phyloP scores from a whole-genome alignment of 2,329 filamentous ascomycete species.

The Aspergillus fumigatiaffinis region DNA sequence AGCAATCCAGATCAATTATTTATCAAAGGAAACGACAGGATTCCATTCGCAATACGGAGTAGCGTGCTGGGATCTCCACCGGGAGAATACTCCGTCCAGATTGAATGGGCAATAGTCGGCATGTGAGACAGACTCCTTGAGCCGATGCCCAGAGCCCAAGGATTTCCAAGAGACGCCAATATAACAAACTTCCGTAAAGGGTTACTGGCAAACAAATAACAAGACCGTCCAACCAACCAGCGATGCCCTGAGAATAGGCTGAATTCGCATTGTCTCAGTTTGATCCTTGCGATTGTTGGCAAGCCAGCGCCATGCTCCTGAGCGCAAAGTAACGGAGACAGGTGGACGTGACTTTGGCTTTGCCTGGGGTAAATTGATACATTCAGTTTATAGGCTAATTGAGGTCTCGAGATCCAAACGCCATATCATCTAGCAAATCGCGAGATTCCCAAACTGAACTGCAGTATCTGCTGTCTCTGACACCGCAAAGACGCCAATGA shows the following conservation, averaged over 20 bases:
- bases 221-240: not conserved
- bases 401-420: not conserved
- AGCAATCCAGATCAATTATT: too few relatives aligned
- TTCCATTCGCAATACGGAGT: too few relatives aligned
- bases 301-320: too few relatives aligned
- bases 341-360: too few relatives aligned
- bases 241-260: not conserved
- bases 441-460: not conserved
- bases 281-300: too few relatives aligned
- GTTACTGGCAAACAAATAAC: not conserved
- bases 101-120: not conserved
- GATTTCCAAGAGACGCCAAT: not conserved
- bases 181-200: not conserved
- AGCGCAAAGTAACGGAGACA: too few relatives aligned
- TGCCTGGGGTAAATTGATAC: too few relatives aligned
- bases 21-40: too few relatives aligned
- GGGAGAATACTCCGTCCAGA: not conserved
- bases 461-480: not conserved
- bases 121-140: not conserved
- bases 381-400: not conserved
- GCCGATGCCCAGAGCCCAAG: not conserved
- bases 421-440: not conserved
- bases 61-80: not conserved
- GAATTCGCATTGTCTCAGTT: not conserved
- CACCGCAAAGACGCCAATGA: constrained; percentile 28